phyloP scores from a whole-genome alignment of 495 filamentous ascomycete genomes.

The Lindgomyces ingoldianus region DNA sequence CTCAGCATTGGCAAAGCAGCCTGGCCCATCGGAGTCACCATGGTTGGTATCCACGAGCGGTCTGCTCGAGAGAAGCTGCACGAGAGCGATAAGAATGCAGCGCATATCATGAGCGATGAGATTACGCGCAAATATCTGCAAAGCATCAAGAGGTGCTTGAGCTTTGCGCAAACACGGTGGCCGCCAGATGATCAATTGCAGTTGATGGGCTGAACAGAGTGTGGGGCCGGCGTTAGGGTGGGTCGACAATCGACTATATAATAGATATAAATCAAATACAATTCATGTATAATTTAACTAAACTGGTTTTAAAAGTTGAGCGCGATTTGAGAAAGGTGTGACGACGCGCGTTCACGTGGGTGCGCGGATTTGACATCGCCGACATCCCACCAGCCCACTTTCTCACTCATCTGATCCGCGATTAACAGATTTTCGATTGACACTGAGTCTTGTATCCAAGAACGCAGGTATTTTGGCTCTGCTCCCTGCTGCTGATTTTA shows the following conservation, averaged over 20 bases:
- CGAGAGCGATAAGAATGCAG: constrained; percentile 73
- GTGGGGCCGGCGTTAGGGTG: no score
- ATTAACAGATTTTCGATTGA: no score
- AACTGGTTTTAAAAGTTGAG: no score
- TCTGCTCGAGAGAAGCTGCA: constrained; percentile 93
- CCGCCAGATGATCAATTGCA: constrained; percentile 89
- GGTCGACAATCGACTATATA: no score
- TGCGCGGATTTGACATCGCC: background rate
- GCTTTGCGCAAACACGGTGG: constrained; percentile 96
- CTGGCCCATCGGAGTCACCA: constrained; percentile 98
- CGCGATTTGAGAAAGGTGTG: background rate
- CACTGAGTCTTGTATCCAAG: no score
- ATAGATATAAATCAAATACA: background rate
- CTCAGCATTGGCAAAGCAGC: constrained; percentile 97
- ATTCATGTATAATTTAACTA: background rate
- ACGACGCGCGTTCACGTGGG: background rate
- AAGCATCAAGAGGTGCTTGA: constrained; percentile 95
- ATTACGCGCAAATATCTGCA: constrained; percentile 92
- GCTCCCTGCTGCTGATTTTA: background rate
- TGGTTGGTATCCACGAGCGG: constrained; percentile 99
- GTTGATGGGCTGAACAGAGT: constrained; percentile 78
- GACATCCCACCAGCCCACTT: background rate
- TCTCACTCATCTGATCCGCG: background rate
- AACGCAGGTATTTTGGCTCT: background rate
- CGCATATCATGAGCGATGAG: constrained; percentile 97